These are phyloP conservation scores for Quercus lobata DNA, from an alignment of 331 rosid species.

Conservation along the genomic window DNA sequence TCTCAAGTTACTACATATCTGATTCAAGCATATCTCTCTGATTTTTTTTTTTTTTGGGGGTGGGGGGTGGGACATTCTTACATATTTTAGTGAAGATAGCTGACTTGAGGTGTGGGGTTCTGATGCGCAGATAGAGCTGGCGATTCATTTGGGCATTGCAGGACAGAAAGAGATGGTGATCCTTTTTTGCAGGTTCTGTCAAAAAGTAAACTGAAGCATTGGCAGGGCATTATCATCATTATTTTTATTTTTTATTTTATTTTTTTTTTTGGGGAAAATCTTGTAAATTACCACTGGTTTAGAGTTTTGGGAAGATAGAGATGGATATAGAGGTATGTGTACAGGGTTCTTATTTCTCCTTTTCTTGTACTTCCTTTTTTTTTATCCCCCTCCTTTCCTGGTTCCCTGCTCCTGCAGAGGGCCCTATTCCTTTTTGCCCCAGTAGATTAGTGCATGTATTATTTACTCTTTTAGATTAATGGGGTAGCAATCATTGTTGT, in stretches of 20 bases:
- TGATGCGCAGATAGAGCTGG: constrained; percentile 81
- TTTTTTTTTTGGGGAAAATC: constrained; percentile 38
- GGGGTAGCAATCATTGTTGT: constrained; percentile 76
- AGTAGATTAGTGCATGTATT: constrained; percentile 77
- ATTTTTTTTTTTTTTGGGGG: background rate
- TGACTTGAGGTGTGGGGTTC: constrained; percentile 19
- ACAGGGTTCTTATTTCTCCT: constrained; percentile 80
- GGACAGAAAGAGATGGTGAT: constrained; percentile 37
- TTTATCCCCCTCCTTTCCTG: constrained; percentile 15
- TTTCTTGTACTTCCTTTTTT: constrained; percentile 33
- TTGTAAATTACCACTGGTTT: constrained; percentile 81
- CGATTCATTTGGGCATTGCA: constrained; percentile 46
- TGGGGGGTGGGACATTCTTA: background rate
- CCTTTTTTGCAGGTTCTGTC: constrained; percentile 48
- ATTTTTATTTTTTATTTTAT: too few species aligned
- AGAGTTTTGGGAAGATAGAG: constrained; percentile 63
- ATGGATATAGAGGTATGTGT: constrained; percentile 86
- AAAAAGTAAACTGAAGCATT: constrained; percentile 38
- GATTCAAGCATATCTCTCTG: background rate
- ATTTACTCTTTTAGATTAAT: constrained; percentile 52
- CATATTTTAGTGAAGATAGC: constrained; percentile 10
- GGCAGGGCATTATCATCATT: constrained; percentile 33
- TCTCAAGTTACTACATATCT: background rate
- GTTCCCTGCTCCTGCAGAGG: constrained; percentile 55
- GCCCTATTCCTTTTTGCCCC: constrained; percentile 45